These are phyloP conservation scores for Arxiozyma bovina DNA, from an alignment of 1,139 yeast genomes.

Conservation along the genomic window DNA sequence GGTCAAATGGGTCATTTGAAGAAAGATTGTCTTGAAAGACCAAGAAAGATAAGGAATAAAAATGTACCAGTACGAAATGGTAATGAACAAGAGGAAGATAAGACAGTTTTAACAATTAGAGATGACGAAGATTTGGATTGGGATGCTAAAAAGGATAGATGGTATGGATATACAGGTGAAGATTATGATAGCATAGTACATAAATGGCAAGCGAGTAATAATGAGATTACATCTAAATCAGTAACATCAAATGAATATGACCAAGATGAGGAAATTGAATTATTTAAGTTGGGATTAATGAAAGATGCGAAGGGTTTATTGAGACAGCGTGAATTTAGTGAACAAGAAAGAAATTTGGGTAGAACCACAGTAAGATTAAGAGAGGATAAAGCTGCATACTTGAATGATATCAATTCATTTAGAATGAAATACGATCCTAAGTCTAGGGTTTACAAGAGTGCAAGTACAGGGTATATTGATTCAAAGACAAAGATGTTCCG, in stretches of 20 bases:
- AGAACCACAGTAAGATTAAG: constrained; percentile 26
- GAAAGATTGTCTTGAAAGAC: constrained; percentile 27
- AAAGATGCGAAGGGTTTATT: constrained; percentile 15
- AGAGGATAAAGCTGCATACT: constrained; percentile 30
- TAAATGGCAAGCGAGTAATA: constrained; percentile 13
- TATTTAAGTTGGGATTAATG: constrained; percentile 21
- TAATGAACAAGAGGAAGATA: not conserved
- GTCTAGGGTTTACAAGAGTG: constrained; percentile 29
- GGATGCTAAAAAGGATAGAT: constrained; percentile 30
- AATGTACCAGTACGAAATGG: not conserved
- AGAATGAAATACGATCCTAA: constrained; percentile 31
- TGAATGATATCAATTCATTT: constrained; percentile 24
- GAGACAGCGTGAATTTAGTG: constrained; percentile 10
- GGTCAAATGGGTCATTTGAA: constrained; percentile 20
- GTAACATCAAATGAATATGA: constrained; percentile 12
- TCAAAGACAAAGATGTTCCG: constrained; percentile 30
- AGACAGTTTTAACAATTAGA: constrained; percentile 3
- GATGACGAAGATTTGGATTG: constrained; percentile 14
- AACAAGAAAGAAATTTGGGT: constrained; percentile 10
- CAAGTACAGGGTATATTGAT: constrained; percentile 26
- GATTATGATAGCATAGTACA: constrained; percentile 20
- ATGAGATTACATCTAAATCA: not conserved
- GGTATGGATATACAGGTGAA: constrained; percentile 29
- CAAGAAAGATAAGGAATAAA: constrained; percentile 11
- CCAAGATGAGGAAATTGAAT: constrained; percentile 28